These are phyloP conservation scores for Carpinus fangiana DNA, from an alignment of 306 rosid species.

Conservation along the genomic window DNA sequence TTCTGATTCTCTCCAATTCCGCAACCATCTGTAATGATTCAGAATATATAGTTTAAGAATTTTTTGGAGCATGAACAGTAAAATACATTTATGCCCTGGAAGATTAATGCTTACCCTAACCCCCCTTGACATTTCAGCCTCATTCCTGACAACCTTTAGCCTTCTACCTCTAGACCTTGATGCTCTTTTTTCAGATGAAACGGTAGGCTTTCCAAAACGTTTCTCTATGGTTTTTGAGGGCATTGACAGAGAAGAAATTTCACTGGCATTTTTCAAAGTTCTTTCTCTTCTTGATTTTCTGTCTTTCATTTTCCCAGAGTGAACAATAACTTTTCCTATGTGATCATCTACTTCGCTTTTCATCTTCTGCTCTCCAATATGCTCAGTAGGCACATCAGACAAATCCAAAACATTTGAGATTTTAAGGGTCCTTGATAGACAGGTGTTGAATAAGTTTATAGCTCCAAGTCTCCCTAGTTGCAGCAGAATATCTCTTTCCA, in stretches of 20 bases:
- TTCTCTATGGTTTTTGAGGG: slow-evolving; percentile 33
- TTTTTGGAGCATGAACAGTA: background rate
- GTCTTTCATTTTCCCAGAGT: slow-evolving; percentile 53
- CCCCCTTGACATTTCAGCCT: slow-evolving; percentile 74
- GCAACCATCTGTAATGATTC: slow-evolving; percentile 55
- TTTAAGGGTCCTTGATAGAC: slow-evolving; percentile 55
- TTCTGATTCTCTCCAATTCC: slow-evolving; percentile 66
- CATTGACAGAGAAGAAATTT: slow-evolving; percentile 31
- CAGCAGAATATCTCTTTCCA: slow-evolving; percentile 60
- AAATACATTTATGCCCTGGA: background rate
- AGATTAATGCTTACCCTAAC: slow-evolving; percentile 60
- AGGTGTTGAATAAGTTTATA: slow-evolving; percentile 54
- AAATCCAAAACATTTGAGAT: slow-evolving; percentile 35
- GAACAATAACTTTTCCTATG: slow-evolving; percentile 39
- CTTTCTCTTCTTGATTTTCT: slow-evolving; percentile 51
- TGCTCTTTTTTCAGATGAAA: slow-evolving; percentile 45
- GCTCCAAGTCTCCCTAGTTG: slow-evolving; percentile 81
- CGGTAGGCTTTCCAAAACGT: slow-evolving; percentile 16
- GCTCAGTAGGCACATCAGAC: slow-evolving; percentile 22
- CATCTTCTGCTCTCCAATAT: slow-evolving; percentile 32
- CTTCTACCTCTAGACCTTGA: slow-evolving; percentile 48
- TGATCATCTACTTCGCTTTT: slow-evolving; percentile 23
- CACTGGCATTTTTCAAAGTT: slow-evolving; percentile 20
- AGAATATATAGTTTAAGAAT: background rate
- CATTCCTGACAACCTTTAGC: slow-evolving; percentile 49